Conservation (phyloP, 805 yeast genomes). For the Clavispora asparagi region DNA sequence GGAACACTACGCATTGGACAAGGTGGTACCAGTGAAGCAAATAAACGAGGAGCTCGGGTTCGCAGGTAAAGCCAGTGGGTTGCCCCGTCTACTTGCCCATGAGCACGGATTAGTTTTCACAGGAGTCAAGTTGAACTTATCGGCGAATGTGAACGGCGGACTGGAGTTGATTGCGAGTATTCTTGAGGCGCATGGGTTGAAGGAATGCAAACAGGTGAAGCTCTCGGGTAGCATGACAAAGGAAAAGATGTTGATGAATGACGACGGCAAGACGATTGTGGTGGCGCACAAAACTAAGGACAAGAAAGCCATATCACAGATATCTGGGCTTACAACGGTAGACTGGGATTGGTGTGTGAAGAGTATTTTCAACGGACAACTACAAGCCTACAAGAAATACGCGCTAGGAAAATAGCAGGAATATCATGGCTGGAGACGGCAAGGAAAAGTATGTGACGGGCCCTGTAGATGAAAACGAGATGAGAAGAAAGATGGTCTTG, state of each 20-base stretch:
- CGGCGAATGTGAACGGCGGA: conserved; percentile 59
- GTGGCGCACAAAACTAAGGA: conserved; percentile 36
- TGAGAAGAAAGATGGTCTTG: too few relatives aligned
- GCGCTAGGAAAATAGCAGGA: neutral
- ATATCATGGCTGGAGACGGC: neutral
- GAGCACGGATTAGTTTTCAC: conserved; percentile 37
- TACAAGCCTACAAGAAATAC: conserved; percentile 3
- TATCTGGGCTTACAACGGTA: conserved; percentile 29
- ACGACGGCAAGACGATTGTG: conserved; percentile 15
- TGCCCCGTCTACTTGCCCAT: conserved; percentile 7
- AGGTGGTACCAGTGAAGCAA: conserved; percentile 24
- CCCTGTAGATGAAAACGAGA: too few relatives aligned
- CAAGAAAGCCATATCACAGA: conserved; percentile 3
- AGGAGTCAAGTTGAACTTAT: conserved; percentile 47
- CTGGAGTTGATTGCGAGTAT: conserved; percentile 50
- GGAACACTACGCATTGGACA: conserved; percentile 32
- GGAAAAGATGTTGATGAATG: conserved; percentile 11
- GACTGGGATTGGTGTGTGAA: conserved; percentile 66
- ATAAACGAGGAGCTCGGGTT: conserved; percentile 26
- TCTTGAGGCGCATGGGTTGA: conserved; percentile 56
- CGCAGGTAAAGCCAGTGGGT: conserved; percentile 8
- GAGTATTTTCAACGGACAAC: conserved; percentile 40
- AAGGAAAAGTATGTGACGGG: too few relatives aligned
- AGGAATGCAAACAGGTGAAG: conserved; percentile 19
- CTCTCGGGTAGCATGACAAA: conserved; percentile 14